phyloP scores from a whole-genome alignment of 2,329 filamentous ascomycete species.

The Aschersonia sp. region DNA sequence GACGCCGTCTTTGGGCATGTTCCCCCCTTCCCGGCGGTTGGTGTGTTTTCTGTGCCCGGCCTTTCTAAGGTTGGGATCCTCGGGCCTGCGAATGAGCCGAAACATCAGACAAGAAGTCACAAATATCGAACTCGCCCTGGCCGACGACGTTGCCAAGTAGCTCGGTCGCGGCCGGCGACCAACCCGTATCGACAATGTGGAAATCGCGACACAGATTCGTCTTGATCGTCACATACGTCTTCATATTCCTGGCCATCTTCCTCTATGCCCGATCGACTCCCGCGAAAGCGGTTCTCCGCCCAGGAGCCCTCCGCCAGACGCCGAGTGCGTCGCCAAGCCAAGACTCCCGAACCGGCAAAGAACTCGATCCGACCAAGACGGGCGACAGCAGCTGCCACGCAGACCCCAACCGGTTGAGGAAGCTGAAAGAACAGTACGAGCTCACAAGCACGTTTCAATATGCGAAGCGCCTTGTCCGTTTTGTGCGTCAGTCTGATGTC shows the following conservation, averaged over 20 bases:
- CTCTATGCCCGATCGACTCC: not conserved
- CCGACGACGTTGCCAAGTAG: too few species aligned
- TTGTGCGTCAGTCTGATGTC: conserved; percentile 29
- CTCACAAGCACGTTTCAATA: conserved; percentile 37
- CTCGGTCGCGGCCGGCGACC: too few species aligned
- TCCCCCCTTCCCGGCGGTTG: too few species aligned
- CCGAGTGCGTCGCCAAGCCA: not conserved
- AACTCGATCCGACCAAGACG: not conserved
- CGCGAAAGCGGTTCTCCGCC: not conserved
- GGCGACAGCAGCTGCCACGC: not conserved
- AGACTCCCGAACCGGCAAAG: not conserved
- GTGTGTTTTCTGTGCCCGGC: too few species aligned
- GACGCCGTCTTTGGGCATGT: too few species aligned
- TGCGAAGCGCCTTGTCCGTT: conserved; percentile 36
- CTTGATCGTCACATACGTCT: not conserved
- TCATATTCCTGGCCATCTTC: not conserved
- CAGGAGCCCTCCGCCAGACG: not conserved
- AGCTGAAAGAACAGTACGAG: conserved; percentile 20
- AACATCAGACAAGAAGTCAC: too few species aligned
- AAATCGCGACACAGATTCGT: not conserved
- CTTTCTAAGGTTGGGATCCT: too few species aligned
- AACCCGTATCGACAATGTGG: not conserved
- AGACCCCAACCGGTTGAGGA: not conserved
- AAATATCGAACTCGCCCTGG: too few species aligned
- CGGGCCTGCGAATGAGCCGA: too few species aligned